These are phyloP conservation scores for Solanum hybrid DNA, from an alignment of 305 asterid species.

Conservation along the genomic window DNA sequence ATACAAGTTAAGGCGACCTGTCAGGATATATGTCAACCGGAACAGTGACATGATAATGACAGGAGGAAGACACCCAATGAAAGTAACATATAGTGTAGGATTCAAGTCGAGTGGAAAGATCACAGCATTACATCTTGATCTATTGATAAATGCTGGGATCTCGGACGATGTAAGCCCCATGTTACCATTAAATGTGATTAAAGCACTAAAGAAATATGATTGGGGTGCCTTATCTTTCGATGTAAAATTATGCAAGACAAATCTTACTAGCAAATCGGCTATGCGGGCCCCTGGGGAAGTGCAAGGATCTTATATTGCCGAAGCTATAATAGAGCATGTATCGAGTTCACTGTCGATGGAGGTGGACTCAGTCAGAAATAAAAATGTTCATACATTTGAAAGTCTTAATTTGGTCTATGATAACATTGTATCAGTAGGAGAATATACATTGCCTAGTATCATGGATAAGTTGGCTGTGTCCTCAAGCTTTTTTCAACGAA, in stretches of 20 bases:
- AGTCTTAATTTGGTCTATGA: conserved; percentile 42
- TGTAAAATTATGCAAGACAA: conserved; percentile 61
- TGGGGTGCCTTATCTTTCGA: conserved; percentile 75
- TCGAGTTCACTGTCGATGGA: conserved; percentile 41
- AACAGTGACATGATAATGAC: conserved; percentile 63
- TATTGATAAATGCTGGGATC: conserved; percentile 54
- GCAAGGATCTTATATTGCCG: conserved; percentile 65
- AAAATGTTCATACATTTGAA: conserved; percentile 50
- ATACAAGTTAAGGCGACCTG: conserved; percentile 58
- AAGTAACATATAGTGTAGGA: conserved; percentile 60
- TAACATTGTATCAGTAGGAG: conserved; percentile 21
- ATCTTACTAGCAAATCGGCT: conserved; percentile 52
- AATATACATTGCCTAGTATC: conserved; percentile 47
- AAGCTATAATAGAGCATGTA: conserved; percentile 57
- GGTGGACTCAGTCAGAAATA: conserved; percentile 43
- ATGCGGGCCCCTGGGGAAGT: conserved; percentile 84
- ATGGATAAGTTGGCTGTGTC: conserved; percentile 53
- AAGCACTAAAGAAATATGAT: conserved; percentile 46
- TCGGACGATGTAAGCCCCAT: conserved; percentile 49
- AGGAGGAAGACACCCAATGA: conserved; percentile 85
- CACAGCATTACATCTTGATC: conserved; percentile 62
- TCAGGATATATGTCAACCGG: conserved; percentile 53
- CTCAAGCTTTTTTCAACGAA: conserved; percentile 33
- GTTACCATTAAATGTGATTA: conserved; percentile 30
- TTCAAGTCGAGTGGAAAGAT: conserved; percentile 61